Percentiles rank a stretch among this genome's conserved stretches.
Evolutionary conservation across 1,284 basidiomycete genomes (phyloP).

Genomic region (Irpex rosettiformis): DNA sequence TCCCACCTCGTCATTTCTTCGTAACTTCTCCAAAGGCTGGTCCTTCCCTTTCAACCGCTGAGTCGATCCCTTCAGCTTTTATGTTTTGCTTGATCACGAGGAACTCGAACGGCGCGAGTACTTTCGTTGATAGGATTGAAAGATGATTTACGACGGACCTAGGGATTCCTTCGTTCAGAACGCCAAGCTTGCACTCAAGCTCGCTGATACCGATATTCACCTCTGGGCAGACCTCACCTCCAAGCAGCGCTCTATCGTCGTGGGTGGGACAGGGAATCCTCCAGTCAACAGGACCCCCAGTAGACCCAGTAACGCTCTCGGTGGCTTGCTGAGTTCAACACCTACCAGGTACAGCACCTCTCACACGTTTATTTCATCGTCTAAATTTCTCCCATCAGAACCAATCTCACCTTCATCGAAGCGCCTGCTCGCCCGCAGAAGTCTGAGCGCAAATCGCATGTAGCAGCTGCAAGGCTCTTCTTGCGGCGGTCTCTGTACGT

Average conservation of each 20-base stretch:
- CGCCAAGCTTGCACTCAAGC: constrained; percentile 10
- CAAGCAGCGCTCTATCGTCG: background rate
- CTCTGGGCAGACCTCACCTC: background rate
- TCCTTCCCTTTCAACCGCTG: background rate
- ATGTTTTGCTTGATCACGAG: background rate
- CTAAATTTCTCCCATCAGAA: background rate
- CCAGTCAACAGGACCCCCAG: background rate
- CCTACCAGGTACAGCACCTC: background rate
- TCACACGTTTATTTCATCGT: background rate
- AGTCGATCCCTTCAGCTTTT: background rate
- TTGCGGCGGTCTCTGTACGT: constrained; percentile 14
- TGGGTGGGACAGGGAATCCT: background rate
- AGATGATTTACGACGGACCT: constrained; percentile 3
- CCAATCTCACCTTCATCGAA: background rate
- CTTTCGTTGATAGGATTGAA: background rate
- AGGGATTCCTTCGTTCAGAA: constrained; percentile 9
- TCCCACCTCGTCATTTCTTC: background rate
- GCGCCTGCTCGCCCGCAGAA: background rate
- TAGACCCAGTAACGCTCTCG: background rate
- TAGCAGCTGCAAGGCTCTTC: constrained; percentile 4
- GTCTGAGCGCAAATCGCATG: background rate
- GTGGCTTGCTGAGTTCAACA: background rate
- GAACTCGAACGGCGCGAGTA: background rate
- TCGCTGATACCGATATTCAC: constrained; percentile 4
- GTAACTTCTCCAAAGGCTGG: background rate